Evolutionary conservation across 768 basidiomycete genomes (phyloP).

Genomic region (Leccinum longicurvipes): DNA sequence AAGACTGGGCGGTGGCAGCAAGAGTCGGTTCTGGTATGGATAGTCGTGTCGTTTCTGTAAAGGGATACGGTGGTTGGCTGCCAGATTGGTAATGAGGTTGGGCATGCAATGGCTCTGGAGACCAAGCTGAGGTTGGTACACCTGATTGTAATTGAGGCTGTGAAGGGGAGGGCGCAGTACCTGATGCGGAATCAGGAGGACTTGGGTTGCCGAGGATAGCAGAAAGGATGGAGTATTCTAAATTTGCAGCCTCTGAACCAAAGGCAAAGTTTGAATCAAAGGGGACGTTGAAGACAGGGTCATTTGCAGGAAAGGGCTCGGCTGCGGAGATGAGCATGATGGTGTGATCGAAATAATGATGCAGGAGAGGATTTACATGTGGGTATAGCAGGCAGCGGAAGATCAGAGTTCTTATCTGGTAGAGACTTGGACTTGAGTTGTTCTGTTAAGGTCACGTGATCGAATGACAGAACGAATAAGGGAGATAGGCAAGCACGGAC

Average conservation of each 20-base stretch:
- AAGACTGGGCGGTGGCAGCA: constrained; percentile 23
- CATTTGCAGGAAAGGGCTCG: constrained; percentile 50
- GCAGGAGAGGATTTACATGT: constrained; percentile 27
- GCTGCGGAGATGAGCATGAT: constrained; percentile 30
- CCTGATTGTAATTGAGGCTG: constrained; percentile 22
- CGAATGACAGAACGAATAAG: constrained; percentile 4
- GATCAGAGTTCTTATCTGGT: constrained; percentile 32
- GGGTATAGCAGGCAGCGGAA: constrained; percentile 23
- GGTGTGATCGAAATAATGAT: constrained; percentile 1
- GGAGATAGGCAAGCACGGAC: constrained; percentile 38
- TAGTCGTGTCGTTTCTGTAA: constrained; percentile 29
- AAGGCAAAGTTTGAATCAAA: constrained; percentile 67
- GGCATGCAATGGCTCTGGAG: constrained; percentile 32
- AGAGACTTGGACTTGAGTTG: constrained; percentile 34
- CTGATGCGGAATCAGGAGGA: constrained; percentile 35
- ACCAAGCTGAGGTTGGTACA: constrained; percentile 36
- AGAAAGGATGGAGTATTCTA: constrained; percentile 93
- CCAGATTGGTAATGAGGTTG: constrained; percentile 30
- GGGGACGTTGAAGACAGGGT: constrained; percentile 57
- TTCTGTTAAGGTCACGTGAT: constrained; percentile 37
- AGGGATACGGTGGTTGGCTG: constrained; percentile 20
- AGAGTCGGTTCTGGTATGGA: constrained; percentile 33
- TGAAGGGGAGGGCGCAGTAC: constrained; percentile 26
- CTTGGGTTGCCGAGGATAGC: constrained; percentile 83
- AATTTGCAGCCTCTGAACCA: constrained; percentile 86